Evolutionary conservation across 1,284 basidiomycete species (phyloP).

Genomic region (Trichosporon coremiiforme): DNA sequence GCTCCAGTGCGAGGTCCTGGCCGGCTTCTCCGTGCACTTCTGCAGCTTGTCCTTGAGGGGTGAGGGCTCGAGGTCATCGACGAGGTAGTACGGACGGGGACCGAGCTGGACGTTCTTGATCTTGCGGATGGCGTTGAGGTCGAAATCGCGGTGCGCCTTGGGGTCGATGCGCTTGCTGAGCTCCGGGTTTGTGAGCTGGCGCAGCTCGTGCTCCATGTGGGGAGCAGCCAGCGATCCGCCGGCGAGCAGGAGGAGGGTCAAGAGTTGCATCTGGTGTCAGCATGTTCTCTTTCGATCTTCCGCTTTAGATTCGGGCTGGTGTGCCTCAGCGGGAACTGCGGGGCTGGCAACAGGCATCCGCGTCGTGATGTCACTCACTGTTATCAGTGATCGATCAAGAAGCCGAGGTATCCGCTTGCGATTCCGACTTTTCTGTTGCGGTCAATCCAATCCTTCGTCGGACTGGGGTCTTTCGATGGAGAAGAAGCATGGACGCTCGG

Average conservation of each 20-base stretch:
- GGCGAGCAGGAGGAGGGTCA: not conserved
- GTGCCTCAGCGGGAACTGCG: not conserved
- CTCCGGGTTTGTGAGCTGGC: not conserved
- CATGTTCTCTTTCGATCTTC: not conserved
- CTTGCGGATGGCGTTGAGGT: constrained; percentile 12
- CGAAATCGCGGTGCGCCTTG: constrained; percentile 12
- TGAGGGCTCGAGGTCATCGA: constrained; percentile 30
- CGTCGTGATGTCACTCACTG: not conserved
- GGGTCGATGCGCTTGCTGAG: constrained; percentile 13
- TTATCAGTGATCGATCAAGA: constrained; percentile 9
- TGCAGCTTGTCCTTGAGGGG: constrained; percentile 33
- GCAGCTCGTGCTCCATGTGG: not conserved
- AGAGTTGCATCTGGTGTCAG: not conserved
- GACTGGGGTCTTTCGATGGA: not conserved
- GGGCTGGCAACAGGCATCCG: not conserved
- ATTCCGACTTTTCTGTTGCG: not conserved
- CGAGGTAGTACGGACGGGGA: constrained; percentile 34
- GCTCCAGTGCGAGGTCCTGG: constrained; percentile 19
- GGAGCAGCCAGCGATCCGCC: not conserved
- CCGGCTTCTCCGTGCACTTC: constrained; percentile 23
- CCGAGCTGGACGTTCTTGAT: constrained; percentile 31
- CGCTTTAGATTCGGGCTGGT: not conserved
- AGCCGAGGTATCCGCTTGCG: not conserved
- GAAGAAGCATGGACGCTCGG: not conserved
- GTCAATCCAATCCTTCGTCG: not conserved